Base-by-base conservation (phyloP, 352 stramenopile genomes). In the Phytopythium kandeliae region DNA sequence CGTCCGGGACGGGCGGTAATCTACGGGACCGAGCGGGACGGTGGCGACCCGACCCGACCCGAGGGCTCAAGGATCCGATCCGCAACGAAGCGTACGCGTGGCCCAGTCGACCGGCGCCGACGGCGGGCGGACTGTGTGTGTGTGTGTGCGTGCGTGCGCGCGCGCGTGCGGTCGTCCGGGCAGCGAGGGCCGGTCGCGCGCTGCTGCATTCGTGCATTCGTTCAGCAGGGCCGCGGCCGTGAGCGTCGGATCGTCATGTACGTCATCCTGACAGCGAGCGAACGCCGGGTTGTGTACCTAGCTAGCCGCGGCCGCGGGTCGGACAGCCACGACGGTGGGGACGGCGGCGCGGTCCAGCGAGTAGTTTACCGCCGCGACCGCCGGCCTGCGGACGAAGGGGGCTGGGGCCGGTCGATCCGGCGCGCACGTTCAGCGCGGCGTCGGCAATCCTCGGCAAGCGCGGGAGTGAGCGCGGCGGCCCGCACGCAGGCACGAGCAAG, bases 401-500 rank as follows among this genome's bases (percentile, higher is more conserved):
- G 9, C 4, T 13, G 38, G 21, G 38, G 21, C 21, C 38, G n/a
- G n/a, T n/a, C n/a, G n/a, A n/a, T n/a, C n/a, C n/a, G n/a, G n/a
- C n/a, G n/a, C n/a, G n/a, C n/a, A n/a, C n/a, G n/a, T n/a, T n/a
- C n/a, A n/a, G n/a, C n/a, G n/a, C n/a, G n/a, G n/a, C n/a, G n/a
- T n/a, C n/a, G n/a, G n/a, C n/a, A n/a, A n/a, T n/a, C n/a, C n/a
- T 45, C 21, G 38, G 16, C 38, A 30, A 45, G 17, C 7, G 38
- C 38, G 21, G 38, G 38, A 45, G 21, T 45, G 38, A 45, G 38
- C 38, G 21, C 38, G 9, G 37, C 37, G n/a, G n/a, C n/a, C n/a
- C n/a, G n/a, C n/a, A n/a, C n/a, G n/a, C n/a, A n/a, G n/a, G n/a
- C n/a, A n/a, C n/a, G n/a, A n/a, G n/a, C n/a, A n/a, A n/a, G n/a